A percentile compares a stretch with the other conserved stretches of the same genome.
phyloP scores from a whole-genome alignment of 176 grass and related monocot genomes.

The Saccharum spontaneum region DNA sequence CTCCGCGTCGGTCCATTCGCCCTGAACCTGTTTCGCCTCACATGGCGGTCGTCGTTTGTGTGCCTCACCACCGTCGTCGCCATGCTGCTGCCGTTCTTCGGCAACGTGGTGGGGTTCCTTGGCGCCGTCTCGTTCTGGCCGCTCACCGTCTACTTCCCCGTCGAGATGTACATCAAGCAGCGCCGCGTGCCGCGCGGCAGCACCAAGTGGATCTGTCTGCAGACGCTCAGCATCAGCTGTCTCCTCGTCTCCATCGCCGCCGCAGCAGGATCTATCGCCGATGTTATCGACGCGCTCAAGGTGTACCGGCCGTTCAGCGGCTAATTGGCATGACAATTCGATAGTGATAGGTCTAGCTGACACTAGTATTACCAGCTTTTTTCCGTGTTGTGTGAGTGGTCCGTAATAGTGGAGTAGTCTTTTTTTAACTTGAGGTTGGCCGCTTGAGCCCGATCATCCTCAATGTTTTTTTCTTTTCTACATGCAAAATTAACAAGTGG shows the following conservation, averaged over 20 bases:
- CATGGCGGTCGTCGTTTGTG: slow-evolving; percentile 70
- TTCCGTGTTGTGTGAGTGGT: too few species aligned
- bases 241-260: slow-evolving; percentile 41
- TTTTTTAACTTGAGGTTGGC: too few species aligned
- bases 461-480: too few species aligned
- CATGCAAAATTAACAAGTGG: too few species aligned
- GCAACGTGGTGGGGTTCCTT: slow-evolving; percentile 66
- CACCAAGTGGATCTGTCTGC: slow-evolving; percentile 41
- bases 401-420: too few species aligned
- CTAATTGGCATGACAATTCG: too few species aligned
- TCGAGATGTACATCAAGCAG: slow-evolving; percentile 94
- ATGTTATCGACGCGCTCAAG: too few species aligned
- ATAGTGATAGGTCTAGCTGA: too few species aligned
- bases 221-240: slow-evolving; percentile 50
- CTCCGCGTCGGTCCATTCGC: slow-evolving; percentile 26
- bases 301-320: too few species aligned
- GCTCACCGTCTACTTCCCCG: slow-evolving; percentile 86
- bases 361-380: too few species aligned
- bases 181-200: slow-evolving; percentile 38
- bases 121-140: slow-evolving; percentile 95
- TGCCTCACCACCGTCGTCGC: slow-evolving; percentile 65
- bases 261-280: too few species aligned
- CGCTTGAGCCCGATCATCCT: too few species aligned
- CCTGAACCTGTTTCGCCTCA: slow-evolving; percentile 54
- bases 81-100: slow-evolving; percentile 91